These are phyloP conservation scores for Tolypocladium album DNA, from an alignment of 2,329 filamentous ascomycete genomes.

Conservation along the genomic window DNA sequence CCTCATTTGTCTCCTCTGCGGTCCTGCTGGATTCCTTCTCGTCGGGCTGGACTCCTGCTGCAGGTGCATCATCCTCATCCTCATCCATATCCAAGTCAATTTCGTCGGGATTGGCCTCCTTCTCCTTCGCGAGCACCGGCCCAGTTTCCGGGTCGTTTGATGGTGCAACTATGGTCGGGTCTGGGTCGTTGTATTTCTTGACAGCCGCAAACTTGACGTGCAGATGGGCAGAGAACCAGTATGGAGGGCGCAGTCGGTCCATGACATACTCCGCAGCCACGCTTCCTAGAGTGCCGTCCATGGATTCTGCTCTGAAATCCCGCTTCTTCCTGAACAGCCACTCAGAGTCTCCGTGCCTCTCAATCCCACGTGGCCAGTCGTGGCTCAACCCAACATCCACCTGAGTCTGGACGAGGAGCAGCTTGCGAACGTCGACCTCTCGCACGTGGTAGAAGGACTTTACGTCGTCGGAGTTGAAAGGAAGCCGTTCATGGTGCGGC, in stretches of 20 bases:
- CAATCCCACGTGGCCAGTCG: constrained; percentile 85
- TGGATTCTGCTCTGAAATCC: constrained; percentile 65
- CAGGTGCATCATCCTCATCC: constrained; percentile 13
- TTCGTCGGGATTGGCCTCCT: constrained; percentile 49
- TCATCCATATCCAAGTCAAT: constrained; percentile 58
- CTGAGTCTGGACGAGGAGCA: constrained; percentile 74
- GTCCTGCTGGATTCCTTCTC: neutral
- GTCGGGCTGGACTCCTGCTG: neutral
- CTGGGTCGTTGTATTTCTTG: constrained; percentile 39
- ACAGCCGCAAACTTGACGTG: constrained; percentile 78
- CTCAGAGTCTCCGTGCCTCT: constrained; percentile 61
- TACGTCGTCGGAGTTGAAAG: constrained; percentile 68
- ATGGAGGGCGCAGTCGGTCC: constrained; percentile 66
- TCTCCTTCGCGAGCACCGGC: constrained; percentile 6
- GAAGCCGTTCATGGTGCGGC: constrained; percentile 73
- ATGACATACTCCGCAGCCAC: constrained; percentile 70
- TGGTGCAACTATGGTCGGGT: neutral
- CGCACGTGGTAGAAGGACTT: constrained; percentile 82
- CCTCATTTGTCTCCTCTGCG: constrained; percentile 15
- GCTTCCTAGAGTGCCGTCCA: constrained; percentile 66
- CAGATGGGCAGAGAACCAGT: constrained; percentile 92
- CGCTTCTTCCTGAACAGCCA: constrained; percentile 64
- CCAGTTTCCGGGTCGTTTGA: neutral
- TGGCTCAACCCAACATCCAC: constrained; percentile 89
- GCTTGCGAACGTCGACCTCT: constrained; percentile 82